phyloP scores from a whole-genome alignment of 805 yeast genomes.

The Kazachstania bromeliacearum region DNA sequence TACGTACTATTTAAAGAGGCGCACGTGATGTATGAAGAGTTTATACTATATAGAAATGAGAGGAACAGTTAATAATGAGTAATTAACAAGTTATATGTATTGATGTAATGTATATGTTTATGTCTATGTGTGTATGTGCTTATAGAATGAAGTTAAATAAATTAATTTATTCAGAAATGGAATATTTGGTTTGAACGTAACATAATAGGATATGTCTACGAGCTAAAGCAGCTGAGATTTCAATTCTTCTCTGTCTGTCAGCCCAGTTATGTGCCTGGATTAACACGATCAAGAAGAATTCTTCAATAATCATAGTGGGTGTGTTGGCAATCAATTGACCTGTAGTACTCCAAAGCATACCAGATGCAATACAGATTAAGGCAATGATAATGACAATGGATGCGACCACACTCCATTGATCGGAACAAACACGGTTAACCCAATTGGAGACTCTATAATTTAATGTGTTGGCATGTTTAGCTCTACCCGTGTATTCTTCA shows the following conservation, averaged over 20 bases:
- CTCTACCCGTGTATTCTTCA: conserved; percentile 10
- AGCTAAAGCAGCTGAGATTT: conserved; percentile 16
- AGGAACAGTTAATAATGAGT: too few species aligned
- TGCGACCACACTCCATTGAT: conserved; percentile 26
- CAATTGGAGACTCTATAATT: conserved; percentile 16
- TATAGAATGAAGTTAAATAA: too few species aligned
- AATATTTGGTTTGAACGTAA: conserved; percentile 2
- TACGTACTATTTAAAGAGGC: too few species aligned
- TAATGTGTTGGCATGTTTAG: conserved; percentile 9
- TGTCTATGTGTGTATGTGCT: too few species aligned
- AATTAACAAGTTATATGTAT: too few species aligned
- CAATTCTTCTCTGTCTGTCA: conserved; percentile 20
- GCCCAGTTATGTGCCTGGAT: conserved; percentile 33
- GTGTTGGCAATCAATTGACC: conserved; percentile 35
- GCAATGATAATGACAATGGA: conserved; percentile 25
- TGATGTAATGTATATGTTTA: too few species aligned
- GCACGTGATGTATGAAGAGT: too few species aligned
- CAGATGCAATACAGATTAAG: conserved; percentile 28
- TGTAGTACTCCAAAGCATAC: conserved; percentile 32
- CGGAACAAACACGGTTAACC: conserved; percentile 28
- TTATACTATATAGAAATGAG: too few species aligned
- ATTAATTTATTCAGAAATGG: background rate
- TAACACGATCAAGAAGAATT: conserved; percentile 32
- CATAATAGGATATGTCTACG: conserved; percentile 14
- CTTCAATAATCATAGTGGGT: conserved; percentile 38